Evolutionary conservation across 1,284 basidiomycete genomes (phyloP).

Genomic region (Wallemia ichthyophaga): DNA sequence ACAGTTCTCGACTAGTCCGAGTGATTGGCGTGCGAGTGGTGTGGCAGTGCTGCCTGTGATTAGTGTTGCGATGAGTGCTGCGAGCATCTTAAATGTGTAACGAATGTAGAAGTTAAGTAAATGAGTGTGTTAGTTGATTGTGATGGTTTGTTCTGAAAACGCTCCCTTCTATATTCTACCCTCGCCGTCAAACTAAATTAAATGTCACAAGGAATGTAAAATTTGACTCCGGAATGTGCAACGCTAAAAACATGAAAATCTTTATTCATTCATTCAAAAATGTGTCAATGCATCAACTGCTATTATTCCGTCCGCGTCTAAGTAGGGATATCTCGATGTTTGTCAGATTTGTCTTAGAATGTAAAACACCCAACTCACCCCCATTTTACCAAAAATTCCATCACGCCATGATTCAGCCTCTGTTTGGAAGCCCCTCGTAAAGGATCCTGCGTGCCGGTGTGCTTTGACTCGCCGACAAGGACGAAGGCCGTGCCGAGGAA

Average conservation of each 20-base stretch:
- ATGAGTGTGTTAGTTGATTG: background rate
- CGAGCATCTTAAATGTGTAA: background rate
- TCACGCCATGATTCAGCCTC: conserved; percentile 49
- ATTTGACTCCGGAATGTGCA: too few relatives aligned
- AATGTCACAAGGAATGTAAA: too few relatives aligned
- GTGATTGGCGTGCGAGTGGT: background rate
- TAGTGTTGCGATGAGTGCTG: background rate
- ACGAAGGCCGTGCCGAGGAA: conserved; percentile 33
- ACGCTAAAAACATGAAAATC: background rate
- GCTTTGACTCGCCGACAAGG: conserved; percentile 81
- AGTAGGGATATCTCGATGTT: conserved; percentile 47
- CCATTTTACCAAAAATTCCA: conserved; percentile 70
- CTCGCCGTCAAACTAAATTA: too few relatives aligned
- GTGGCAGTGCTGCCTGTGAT: background rate
- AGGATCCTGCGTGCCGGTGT: conserved; percentile 59
- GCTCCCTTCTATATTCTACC: too few relatives aligned
- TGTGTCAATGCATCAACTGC: conserved; percentile 61
- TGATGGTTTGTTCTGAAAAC: too few relatives aligned
- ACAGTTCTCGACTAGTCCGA: background rate
- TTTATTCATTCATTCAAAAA: conserved; percentile 1
- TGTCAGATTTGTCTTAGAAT: background rate
- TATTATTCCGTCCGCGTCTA: conserved; percentile 59
- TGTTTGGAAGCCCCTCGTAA: conserved; percentile 47
- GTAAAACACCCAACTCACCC: conserved; percentile 13
- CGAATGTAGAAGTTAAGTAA: background rate